Conservation (phyloP, 2,329 filamentous ascomycete species). For the Bipolaris bicolor region DNA sequence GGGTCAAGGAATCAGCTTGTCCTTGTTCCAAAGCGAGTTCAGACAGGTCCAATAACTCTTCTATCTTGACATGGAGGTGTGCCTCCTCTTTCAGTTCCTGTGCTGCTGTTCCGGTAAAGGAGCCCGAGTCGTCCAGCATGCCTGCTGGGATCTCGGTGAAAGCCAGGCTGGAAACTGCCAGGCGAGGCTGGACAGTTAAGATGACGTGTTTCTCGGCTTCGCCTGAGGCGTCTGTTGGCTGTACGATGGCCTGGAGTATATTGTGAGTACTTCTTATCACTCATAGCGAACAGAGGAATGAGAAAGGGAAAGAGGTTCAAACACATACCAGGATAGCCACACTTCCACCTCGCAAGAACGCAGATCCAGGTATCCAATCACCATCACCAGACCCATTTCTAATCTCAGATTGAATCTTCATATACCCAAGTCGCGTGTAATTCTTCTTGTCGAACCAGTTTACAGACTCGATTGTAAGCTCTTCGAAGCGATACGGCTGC, state of each 20-base stretch:
- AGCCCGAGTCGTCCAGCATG: constrained; percentile 63
- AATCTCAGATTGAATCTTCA: constrained; percentile 63
- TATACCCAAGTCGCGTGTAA: constrained; percentile 56
- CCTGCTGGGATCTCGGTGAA: constrained; percentile 65
- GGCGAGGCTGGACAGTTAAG: constrained; percentile 63
- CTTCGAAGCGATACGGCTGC: constrained; percentile 58
- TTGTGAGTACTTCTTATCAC: no score
- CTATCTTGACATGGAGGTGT: constrained; percentile 56
- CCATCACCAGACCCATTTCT: constrained; percentile 42
- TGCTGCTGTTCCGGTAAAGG: constrained; percentile 61
- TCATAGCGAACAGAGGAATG: not conserved
- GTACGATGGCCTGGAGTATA: constrained; percentile 58
- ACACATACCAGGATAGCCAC: constrained; percentile 61
- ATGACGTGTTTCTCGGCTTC: constrained; percentile 53
- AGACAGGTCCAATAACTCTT: constrained; percentile 62
- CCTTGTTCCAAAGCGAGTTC: constrained; percentile 51
- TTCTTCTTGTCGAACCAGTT: constrained; percentile 56
- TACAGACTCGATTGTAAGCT: constrained; percentile 61
- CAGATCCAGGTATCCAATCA: constrained; percentile 59
- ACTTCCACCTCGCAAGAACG: constrained; percentile 65
- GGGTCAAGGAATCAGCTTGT: not conserved
- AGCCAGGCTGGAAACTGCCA: constrained; percentile 61
- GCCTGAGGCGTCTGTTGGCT: constrained; percentile 55
- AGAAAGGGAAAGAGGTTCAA: not conserved
- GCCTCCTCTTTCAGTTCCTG: constrained; percentile 65